These are phyloP conservation scores for Talaromyces verruculosus DNA, from an alignment of 2,329 filamentous ascomycete species.

Conservation along the genomic window DNA sequence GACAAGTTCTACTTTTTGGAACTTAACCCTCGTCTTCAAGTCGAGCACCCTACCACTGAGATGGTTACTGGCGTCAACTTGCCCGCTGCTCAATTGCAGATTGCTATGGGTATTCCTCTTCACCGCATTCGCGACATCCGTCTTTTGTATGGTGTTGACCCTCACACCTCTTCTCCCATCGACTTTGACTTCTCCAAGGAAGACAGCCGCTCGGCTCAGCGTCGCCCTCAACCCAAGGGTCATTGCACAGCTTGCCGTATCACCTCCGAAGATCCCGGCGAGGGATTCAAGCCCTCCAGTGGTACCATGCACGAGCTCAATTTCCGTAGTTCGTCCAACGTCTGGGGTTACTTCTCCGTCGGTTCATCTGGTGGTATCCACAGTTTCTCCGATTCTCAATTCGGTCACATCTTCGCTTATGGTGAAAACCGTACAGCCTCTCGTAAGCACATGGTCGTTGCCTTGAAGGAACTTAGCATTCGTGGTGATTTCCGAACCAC, in stretches of 20 bases:
- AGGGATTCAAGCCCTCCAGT: slow-evolving; percentile 99
- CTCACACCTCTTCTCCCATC: slow-evolving; percentile 79
- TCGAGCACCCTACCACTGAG: slow-evolving; percentile 98
- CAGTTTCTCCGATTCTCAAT: slow-evolving; percentile 98
- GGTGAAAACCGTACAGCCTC: slow-evolving; percentile 96
- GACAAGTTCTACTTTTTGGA: slow-evolving; percentile 99
- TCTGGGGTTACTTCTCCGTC: slow-evolving; percentile 99
- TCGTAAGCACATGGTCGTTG: slow-evolving; percentile 98
- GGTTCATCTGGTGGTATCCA: slow-evolving; percentile 95
- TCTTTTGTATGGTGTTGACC: slow-evolving; percentile 91
- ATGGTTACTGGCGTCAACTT: slow-evolving; percentile 99
- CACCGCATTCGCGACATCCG: slow-evolving; percentile 96
- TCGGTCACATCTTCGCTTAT: slow-evolving; percentile 98
- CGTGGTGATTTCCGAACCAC: slow-evolving; percentile 98
- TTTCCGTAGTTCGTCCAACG: slow-evolving; percentile 97
- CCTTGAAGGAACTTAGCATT: slow-evolving; percentile 97
- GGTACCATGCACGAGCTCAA: slow-evolving; percentile 99
- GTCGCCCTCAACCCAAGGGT: slow-evolving; percentile 87
- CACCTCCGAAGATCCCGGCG: slow-evolving; percentile 96
- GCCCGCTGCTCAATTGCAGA: slow-evolving; percentile 94
- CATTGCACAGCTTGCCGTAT: slow-evolving; percentile 99
- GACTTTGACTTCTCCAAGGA: slow-evolving; percentile 95
- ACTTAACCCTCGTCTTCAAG: slow-evolving; percentile 96
- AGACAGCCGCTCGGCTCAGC: slow-evolving; percentile 78
- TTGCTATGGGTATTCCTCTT: slow-evolving; percentile 96